Evolutionary conservation across 768 basidiomycete species (phyloP), one percentile per base, ranked within the genome.

Genomic region (Strobilomyces echinocephalus): DNA sequence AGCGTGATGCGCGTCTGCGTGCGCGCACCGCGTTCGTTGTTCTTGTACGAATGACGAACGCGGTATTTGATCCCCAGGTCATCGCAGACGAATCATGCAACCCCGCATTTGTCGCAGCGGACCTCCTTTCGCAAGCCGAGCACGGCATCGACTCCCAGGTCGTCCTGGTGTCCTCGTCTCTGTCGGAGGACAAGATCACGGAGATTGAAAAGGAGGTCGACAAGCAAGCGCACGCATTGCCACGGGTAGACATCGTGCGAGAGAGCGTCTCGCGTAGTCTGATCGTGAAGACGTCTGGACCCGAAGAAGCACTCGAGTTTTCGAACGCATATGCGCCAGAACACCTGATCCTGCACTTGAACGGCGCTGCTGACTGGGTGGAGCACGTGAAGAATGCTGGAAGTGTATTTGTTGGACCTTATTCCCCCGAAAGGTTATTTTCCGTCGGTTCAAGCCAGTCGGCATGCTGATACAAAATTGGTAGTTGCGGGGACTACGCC

Each of bases 121-220:
- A 99, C 67, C 81, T 99, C 15, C 80, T 99, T 21, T 97, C 94
- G 4, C 97, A 99, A 73, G 97, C 95, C 8, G 97, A 99, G 69
- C 97, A 99, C 68, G 97, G 97, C 41, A 82, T 93, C 18, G 97
- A 99, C 71, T 98, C 97, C 9, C 97, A 99, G 70, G 97, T 98
- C 45, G 94, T 98, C 44, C 81, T 99, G 50, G 86, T 98, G 52
- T 81, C 85, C 12, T 81, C 95, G 54, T 74, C 79, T 64, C 80
- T 97, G 45, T 69, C 85, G 8, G 67, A 76, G 9, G 77, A 78
- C 4, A 78, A 78, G 58, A 74, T 97, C 21, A 74, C 75, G n/a
- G 78, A 77, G 30, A 88, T 99, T 56, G 94, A 97, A 72, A 69
- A 74, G 38, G 87, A 93, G 69, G 81, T 98, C 24, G 93, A 97